Base-by-base conservation (phyloP, 2,329 filamentous ascomycete species). In the Monilinia laxa region DNA sequence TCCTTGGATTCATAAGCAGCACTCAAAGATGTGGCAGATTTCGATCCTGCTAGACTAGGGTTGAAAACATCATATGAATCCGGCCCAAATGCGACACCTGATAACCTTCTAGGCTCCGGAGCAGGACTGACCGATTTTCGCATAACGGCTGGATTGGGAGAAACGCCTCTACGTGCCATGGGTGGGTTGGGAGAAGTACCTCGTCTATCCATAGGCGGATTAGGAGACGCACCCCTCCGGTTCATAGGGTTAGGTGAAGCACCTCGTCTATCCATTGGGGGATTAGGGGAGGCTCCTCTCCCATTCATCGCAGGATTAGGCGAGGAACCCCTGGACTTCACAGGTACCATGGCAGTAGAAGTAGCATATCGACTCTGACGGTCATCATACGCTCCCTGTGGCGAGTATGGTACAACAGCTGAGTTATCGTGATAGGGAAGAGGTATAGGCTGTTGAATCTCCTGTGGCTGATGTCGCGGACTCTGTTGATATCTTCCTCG, bases 21-120 rank as follows among this genome's bases (percentile, higher is more conserved):
- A 40, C 73, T 74, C 11, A 75, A 40, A 54, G 73, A 73, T 40
- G 68, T 66, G 12, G 71, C 69, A 38, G 74, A 72, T n/a, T 65
- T 62, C 38, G 80, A 78, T 20, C 83, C 70, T 4, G 77, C 78
- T 23, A 76, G 55, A 40, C 63, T 73, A 4, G 90, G 89, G 69
- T 93, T 93, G 70, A 92, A 82, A 0, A 85, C 82, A 72, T 92
- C 87, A 74, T 92, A 93, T 45, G 87, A 89, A 75, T 93, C 91
- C 0, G 91, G 91, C 0, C 87, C 86, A 72, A 92, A 94, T 0
- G 90, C 90, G 4, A 90, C 78, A 20, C 83, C 84, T 2, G 88
- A 90, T 6, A 85, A 73, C 60, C 84, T 80, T 67, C 85, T 81
- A 57, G 80, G 76, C n/a, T 71, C 81, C 2, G 90, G 90, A 1